These are phyloP conservation scores for Pseudozyma thailandica DNA, from an alignment of 1,284 basidiomycete genomes.

Conservation along the genomic window DNA sequence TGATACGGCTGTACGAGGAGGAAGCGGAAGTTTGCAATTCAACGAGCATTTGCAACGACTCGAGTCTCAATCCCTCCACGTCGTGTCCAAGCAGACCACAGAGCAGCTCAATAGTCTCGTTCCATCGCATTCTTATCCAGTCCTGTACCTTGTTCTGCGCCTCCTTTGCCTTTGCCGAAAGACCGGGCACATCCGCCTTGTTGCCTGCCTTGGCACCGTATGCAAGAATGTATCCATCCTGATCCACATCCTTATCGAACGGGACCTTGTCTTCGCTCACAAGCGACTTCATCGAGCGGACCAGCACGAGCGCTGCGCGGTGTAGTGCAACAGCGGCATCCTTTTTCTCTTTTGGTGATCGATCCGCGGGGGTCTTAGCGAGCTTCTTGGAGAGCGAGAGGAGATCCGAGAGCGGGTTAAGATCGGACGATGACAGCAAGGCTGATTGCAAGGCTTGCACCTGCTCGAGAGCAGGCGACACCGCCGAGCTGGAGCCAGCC, in stretches of 20 bases:
- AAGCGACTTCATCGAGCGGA: conserved; percentile 41
- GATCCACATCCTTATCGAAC: conserved; percentile 41
- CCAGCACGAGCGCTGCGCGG: conserved; percentile 34
- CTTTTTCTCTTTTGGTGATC: conserved; percentile 28
- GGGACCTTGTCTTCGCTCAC: conserved; percentile 41
- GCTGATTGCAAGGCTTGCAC: conserved; percentile 42
- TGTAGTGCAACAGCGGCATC: conserved; percentile 30
- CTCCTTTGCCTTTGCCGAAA: conserved; percentile 22
- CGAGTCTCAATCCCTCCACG: conserved; percentile 37
- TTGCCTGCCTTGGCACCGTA: conserved; percentile 26
- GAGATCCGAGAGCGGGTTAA: conserved; percentile 60
- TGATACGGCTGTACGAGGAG: conserved; percentile 26
- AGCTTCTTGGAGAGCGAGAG: conserved; percentile 40
- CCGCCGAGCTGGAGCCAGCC: conserved; percentile 13
- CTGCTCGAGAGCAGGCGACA: conserved; percentile 19
- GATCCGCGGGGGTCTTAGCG: conserved; percentile 12
- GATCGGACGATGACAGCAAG: conserved; percentile 54
- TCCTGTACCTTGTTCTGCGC: conserved; percentile 43
- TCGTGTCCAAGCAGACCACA: conserved; percentile 45
- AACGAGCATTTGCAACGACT: conserved; percentile 37
- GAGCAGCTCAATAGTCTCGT: conserved; percentile 53
- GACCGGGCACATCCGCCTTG: not conserved
- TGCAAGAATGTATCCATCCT: conserved; percentile 36
- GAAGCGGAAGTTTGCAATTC: conserved; percentile 46
- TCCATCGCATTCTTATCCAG: conserved; percentile 63